Base-by-base conservation (phyloP, 495 filamentous ascomycete species). In the Bryoglossum gracile region DNA sequence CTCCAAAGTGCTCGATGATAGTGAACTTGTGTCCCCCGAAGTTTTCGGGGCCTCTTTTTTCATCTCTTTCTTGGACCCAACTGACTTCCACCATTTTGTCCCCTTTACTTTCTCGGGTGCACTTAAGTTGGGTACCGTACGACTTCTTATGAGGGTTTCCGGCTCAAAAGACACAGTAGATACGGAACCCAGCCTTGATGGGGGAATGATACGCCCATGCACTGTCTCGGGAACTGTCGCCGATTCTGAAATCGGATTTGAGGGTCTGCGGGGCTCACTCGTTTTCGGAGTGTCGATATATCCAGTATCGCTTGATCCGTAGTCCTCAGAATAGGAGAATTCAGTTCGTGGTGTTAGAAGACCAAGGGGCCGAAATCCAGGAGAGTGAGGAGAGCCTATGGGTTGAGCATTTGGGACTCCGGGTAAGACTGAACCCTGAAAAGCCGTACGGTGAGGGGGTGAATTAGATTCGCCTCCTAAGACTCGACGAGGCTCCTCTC, bases 61-160 rank as follows among this genome's bases (percentile, higher is more conserved):
- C 2, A 53, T 36, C 13, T 60, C 52, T 43, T 56, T 68, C 41
- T 45, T 60, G 2, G 59, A 54, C 8, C 39, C 50, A 0, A 53
- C 53, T n/a, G 65, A 53, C 43, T 58, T 65, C 9, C 55, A 52
- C 64, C 61, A 68, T 35, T 5, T 6, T 30, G 48, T 64, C 6
- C 59, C 62, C 25, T 58, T 61, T 8, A 49, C 48, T 36, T 58
- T 65, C 21, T 64, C 60, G 6, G 55, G 46, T 2, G 42, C 30
- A 9, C 56, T 32, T 13, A 45, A 38, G 11, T 50, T 0, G 18
- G 57, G 54, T 8, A 55, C 38, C 4, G 57, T 56, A 23, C 55
- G 50, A 10, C 46, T 53, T 25, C 53, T 51, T 11, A 22, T 24
- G 25, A 18, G 22, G 10, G 35, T 1, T 16, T 38, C 25, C 13